Conservation (phyloP, 2,329 filamentous ascomycete genomes). For the Sclerotinia trifoliorum region DNA sequence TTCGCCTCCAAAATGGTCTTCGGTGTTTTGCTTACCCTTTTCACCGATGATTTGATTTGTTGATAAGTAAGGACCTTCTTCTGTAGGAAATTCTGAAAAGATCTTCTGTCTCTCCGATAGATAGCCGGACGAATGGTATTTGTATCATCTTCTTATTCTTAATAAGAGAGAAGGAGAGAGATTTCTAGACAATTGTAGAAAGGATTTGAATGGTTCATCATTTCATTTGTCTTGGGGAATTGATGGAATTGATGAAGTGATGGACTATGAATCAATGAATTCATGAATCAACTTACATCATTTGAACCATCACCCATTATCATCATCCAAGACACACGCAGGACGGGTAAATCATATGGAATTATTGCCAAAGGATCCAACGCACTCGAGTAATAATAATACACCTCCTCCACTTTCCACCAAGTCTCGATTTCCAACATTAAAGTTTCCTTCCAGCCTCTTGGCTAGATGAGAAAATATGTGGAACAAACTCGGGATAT, state of each 20-base stretch:
- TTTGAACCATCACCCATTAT: background rate
- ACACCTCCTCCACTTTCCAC: no score
- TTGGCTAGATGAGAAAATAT: background rate
- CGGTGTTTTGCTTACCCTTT: background rate
- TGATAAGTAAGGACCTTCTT: background rate
- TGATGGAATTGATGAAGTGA: background rate
- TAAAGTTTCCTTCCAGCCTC: background rate
- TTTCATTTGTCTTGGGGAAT: background rate
- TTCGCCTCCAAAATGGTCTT: background rate
- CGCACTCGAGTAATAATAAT: no score
- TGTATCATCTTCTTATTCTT: background rate
- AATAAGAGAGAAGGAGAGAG: background rate
- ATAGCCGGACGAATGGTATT: background rate
- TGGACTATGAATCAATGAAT: no score
- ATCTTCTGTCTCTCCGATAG: background rate
- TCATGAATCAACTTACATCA: background rate
- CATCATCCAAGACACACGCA: background rate
- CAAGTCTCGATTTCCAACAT: background rate
- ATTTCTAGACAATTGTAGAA: background rate
- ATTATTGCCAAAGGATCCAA: no score
- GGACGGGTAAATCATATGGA: no score
- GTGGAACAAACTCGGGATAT: constrained; percentile 2
- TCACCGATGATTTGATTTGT: constrained; percentile 1
- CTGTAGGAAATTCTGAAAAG: background rate
- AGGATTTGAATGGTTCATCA: background rate